Percentiles rank a stretch among this genome's conserved stretches.
Conservation (phyloP, 257 asterid genomes). For the Salvia splendens region DNA sequence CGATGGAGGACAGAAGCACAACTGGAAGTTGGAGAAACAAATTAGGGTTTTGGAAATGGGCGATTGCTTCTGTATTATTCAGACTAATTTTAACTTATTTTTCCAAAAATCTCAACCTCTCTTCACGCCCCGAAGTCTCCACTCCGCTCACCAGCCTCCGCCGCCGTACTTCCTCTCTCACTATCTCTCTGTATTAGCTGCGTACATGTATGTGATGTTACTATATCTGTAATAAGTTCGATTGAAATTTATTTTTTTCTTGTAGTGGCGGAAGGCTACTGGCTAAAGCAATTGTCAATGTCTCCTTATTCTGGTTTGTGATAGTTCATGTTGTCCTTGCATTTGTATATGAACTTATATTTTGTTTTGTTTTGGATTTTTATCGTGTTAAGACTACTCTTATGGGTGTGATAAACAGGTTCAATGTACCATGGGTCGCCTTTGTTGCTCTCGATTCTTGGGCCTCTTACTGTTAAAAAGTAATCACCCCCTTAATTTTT, state of each 20-base stretch:
- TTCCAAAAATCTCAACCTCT: constrained; percentile 70
- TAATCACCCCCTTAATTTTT: constrained; percentile 24
- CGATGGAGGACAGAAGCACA: constrained; percentile 36
- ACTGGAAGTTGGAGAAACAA: constrained; percentile 36
- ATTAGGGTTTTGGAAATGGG: constrained; percentile 83
- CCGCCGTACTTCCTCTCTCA: constrained; percentile 54
- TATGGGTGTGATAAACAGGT: constrained; percentile 48
- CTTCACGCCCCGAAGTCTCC: constrained; percentile 94
- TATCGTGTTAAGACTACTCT: background rate
- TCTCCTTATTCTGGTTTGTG: constrained; percentile 90
- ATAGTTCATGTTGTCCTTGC: constrained; percentile 3
- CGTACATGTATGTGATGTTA: background rate
- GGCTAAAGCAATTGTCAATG: constrained; percentile 81
- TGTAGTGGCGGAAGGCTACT: constrained; percentile 92
- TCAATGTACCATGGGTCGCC: constrained; percentile 99
- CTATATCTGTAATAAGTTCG: background rate
- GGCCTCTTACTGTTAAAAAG: constrained; percentile 77
- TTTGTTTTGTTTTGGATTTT: background rate
- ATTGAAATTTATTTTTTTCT: background rate
- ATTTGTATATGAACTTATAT: background rate
- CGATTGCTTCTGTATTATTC: constrained; percentile 57
- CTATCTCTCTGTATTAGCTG: background rate
- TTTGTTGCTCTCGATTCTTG: constrained; percentile 68
- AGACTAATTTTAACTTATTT: constrained; percentile 67
- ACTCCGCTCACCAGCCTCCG: constrained; percentile 97